Evolutionary conservation across 169 alveolate species (phyloP).

Genomic region (Cryptosporidium parvum): DNA sequence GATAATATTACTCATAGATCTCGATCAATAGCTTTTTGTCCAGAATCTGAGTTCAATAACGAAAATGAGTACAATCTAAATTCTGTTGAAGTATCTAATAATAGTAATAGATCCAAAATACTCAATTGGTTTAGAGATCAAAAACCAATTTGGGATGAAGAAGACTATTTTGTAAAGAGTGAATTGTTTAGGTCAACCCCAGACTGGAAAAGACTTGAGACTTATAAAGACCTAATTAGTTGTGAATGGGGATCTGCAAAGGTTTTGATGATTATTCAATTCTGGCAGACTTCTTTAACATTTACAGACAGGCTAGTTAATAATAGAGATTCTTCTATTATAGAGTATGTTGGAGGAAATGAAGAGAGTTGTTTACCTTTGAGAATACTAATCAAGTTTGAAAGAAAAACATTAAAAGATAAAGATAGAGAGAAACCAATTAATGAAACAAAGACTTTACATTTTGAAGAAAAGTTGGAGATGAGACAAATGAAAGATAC

Average conservation of each 20-base stretch:
- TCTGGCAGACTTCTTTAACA: slow-evolving; percentile 61
- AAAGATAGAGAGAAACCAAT: background rate
- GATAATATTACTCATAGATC: background rate
- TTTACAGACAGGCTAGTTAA: slow-evolving; percentile 47
- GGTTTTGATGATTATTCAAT: slow-evolving; percentile 45
- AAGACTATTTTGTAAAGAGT: slow-evolving; percentile 10
- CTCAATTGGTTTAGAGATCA: slow-evolving; percentile 35
- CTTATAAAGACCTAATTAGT: slow-evolving; percentile 8
- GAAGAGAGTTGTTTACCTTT: slow-evolving; percentile 63
- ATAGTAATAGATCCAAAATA: background rate
- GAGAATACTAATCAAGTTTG: slow-evolving; percentile 47
- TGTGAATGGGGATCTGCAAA: slow-evolving; percentile 74
- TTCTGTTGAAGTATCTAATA: background rate
- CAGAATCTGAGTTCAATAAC: background rate
- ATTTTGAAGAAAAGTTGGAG: background rate
- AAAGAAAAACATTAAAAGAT: slow-evolving; percentile 14
- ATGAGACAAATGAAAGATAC: background rate
- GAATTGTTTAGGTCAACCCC: slow-evolving; percentile 59
- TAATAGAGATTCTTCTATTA: slow-evolving; percentile 34
- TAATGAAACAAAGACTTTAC: background rate
- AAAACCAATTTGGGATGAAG: slow-evolving; percentile 54
- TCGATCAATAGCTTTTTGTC: background rate
- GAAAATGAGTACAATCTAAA: background rate
- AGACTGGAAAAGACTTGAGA: slow-evolving; percentile 42
- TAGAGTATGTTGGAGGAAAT: slow-evolving; percentile 68